These are phyloP conservation scores for Carex parvula DNA, from an alignment of 176 grass and related monocot genomes.

Conservation along the genomic window DNA sequence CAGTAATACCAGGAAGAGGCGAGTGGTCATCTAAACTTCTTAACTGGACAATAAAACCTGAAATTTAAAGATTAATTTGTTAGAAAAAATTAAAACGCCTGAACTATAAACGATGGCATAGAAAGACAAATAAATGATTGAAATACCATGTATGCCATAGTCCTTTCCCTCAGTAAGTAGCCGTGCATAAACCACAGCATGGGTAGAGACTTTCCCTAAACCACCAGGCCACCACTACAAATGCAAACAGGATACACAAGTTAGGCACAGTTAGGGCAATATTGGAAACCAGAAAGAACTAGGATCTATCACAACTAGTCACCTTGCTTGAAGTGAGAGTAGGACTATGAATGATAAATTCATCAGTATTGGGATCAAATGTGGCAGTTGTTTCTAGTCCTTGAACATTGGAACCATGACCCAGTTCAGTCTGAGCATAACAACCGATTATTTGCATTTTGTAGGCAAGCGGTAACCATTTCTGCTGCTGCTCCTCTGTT, in stretches of 20 bases:
- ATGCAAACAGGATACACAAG: conserved; percentile 20
- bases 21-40: conserved; percentile 93
- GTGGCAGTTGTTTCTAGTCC: conserved; percentile 98
- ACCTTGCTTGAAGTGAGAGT: conserved; percentile 98
- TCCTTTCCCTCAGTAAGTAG: conserved; percentile 89
- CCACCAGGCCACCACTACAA: conserved; percentile 99
- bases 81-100: conserved; percentile 1
- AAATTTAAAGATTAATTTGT: conserved; percentile 28
- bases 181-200: conserved; percentile 88
- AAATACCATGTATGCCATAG: conserved; percentile 82
- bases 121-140: background rate
- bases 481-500: conserved; percentile 89
- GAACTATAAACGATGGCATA: conserved; percentile 14
- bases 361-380: conserved; percentile 76
- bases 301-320: conserved; percentile 18
- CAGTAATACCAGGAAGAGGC: conserved; percentile 76
- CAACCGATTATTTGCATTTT: conserved; percentile 95
- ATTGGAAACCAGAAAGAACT: background rate
- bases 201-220: conserved; percentile 90
- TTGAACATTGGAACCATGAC: conserved; percentile 96
- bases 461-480: conserved; percentile 87
- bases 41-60: conserved; percentile 96
- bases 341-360: conserved; percentile 94
- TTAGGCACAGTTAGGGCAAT: background rate
- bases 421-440: conserved; percentile 99